Evolutionary conservation across 2,329 filamentous ascomycete species (phyloP).

Genomic region (Penicillium sp.): DNA sequence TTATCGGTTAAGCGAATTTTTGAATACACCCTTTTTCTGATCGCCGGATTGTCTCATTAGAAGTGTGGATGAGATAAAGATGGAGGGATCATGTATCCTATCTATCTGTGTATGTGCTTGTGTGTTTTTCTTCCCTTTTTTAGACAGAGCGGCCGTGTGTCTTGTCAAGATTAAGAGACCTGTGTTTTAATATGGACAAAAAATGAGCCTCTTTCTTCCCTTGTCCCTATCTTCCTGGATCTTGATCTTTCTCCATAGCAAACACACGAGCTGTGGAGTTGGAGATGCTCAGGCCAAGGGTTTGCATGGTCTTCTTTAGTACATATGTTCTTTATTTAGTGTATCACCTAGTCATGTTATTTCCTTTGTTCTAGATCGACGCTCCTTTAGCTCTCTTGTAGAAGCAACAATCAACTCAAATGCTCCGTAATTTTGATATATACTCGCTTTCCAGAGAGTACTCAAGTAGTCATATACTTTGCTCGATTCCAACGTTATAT

Average conservation of each 20-base stretch:
- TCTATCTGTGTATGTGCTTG: conserved; percentile 26
- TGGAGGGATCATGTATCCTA: conserved; percentile 20
- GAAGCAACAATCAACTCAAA: neutral
- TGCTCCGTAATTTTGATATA: neutral
- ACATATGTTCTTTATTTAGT: conserved; percentile 29
- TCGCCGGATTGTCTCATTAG: conserved; percentile 17
- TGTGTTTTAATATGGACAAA: conserved; percentile 42
- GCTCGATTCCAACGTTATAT: neutral
- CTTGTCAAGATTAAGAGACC: conserved; percentile 39
- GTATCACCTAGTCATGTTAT: conserved; percentile 32
- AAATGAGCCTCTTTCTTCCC: conserved; percentile 32
- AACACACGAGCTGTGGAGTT: conserved; percentile 8
- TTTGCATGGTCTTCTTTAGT: conserved; percentile 21
- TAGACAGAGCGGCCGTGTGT: conserved; percentile 36
- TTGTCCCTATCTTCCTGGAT: conserved; percentile 22
- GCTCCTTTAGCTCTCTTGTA: neutral
- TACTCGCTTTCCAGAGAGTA: neutral
- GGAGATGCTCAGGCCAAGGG: conserved; percentile 1
- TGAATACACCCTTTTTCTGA: conserved; percentile 11
- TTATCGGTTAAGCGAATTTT: conserved; percentile 75
- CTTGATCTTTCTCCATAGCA: conserved; percentile 9
- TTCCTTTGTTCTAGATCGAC: conserved; percentile 23
- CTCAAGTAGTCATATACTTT: conserved; percentile 14
- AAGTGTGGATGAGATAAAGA: conserved; percentile 13
- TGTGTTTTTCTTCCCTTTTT: conserved; percentile 23